Evolutionary conservation across 192 early-diverging fungal genomes (phyloP).

Genomic region (Irineochytrium annulatum): DNA sequence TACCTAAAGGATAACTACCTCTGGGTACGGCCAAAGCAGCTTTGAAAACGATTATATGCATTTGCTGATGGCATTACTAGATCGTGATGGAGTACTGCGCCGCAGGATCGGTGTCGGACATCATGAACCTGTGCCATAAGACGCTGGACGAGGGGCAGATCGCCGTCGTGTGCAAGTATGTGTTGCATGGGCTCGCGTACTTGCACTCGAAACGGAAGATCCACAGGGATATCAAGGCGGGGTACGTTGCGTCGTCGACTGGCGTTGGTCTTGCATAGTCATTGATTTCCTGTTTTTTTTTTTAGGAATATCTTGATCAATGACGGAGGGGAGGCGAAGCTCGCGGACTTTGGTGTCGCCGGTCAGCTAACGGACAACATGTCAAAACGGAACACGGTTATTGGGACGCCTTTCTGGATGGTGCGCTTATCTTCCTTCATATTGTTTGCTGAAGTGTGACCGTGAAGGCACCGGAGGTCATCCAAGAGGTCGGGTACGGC

Average conservation of each 20-base stretch:
- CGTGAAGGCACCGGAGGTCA: conserved; percentile 58
- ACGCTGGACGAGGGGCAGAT: conserved; percentile 52
- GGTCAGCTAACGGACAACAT: conserved; percentile 51
- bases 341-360: conserved; percentile 65
- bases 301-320: conserved; percentile 53
- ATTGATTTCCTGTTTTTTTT: conserved; percentile 4
- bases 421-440: conserved; percentile 13
- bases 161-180: conserved; percentile 42
- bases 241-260: conserved; percentile 24
- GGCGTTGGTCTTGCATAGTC: conserved; percentile 3
- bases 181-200: conserved; percentile 51
- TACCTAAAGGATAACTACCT: conserved; percentile 45
- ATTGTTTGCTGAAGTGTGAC: neutral
- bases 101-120: conserved; percentile 51
- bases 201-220: conserved; percentile 56
- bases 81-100: conserved; percentile 65
- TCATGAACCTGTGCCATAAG: conserved; percentile 43
- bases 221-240: conserved; percentile 65
- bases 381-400: conserved; percentile 54
- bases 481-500: conserved; percentile 62
- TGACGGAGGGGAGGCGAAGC: conserved; percentile 46
- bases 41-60: neutral
- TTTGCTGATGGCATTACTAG: conserved; percentile 18
- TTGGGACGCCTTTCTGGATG: conserved; percentile 62
- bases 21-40: conserved; percentile 36